Base-by-base conservation (phyloP, 2,329 filamentous ascomycete species). In the Lasiodiplodia hormozganensis region DNA sequence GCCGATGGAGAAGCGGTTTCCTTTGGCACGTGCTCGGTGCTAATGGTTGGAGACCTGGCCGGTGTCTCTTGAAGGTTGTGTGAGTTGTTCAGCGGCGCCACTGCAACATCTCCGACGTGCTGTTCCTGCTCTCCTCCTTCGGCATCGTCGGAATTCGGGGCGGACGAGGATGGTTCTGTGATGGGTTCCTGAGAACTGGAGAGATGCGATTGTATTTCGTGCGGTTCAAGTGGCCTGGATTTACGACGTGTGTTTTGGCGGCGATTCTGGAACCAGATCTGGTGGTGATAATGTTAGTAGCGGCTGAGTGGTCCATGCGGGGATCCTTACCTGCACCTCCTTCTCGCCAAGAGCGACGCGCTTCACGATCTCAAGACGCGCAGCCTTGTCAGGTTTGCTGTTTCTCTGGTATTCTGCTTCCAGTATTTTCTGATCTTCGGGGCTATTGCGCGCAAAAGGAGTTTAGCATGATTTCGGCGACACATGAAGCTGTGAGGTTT, bases 191-290 rank as follows among this genome's bases (percentile, higher is more conserved):
- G 58, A 23, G 67, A 68, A 25, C 58, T 64, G 3, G 67, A 51
- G 10, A 68, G 38, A 23, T 64, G 66, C 18, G 77, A 78, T 28
- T 77, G 75, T 25, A 72, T 70, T 65, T 65, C 68, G 54, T 71
- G 62, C 23, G 68, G 62, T 25, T 79, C 76, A 47, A 97, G 85
- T 57, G 94, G 94, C 73, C 92, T 91, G 67, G 93, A 93, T 83
- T 95, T 96, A 73, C 95, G 89, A 74, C 95, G 88, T 78, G 96
- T 93, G 80, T 96, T 97, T 80, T 98, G 95, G 72, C 95, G 88
- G 76, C 94, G 89, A 76, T 97, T 97, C 77, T 97, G 95, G 82
- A 97, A 97, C 95, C 95, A 98, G 74, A 97, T 97, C 95, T 97
- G 73, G 53, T 52, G 23, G 47, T 62, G 28, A 40, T 62, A 12